Conservation (phyloP, 2,329 filamentous ascomycete species). For the Penicillium sp. region DNA sequence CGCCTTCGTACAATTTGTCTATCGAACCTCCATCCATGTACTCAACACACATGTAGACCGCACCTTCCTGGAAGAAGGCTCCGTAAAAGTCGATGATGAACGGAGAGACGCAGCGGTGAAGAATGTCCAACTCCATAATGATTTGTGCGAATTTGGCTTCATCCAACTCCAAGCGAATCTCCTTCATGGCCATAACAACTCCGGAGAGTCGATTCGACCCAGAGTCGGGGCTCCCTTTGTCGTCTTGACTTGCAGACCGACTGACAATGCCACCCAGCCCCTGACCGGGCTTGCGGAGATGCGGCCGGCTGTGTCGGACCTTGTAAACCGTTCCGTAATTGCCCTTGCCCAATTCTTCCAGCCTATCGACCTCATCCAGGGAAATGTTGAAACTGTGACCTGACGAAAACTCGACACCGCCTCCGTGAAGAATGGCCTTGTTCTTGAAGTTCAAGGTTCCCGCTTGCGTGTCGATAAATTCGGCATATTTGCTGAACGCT, state of each 20-base stretch:
- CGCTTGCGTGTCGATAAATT: conserved; percentile 87
- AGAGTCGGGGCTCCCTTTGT: conserved; percentile 15
- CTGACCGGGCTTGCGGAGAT: conserved; percentile 57
- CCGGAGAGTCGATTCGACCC: conserved; percentile 48
- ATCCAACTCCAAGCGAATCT: conserved; percentile 90
- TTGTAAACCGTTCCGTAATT: conserved; percentile 99
- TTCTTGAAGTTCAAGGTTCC: conserved; percentile 90
- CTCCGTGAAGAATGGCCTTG: conserved; percentile 82
- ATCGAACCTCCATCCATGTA: conserved; percentile 99
- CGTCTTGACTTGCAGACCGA: conserved; percentile 28
- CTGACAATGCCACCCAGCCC: conserved; percentile 59
- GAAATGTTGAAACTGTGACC: conserved; percentile 91
- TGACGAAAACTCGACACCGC: conserved; percentile 87
- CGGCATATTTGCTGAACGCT: conserved; percentile 64
- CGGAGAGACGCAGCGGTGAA: conserved; percentile 90
- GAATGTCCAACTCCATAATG: conserved; percentile 92
- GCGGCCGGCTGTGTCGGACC: conserved; percentile 76
- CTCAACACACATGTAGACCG: conserved; percentile 98
- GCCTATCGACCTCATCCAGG: conserved; percentile 86
- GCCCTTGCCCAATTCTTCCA: conserved; percentile 92
- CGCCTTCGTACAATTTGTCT: conserved; percentile 89
- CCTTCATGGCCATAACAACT: conserved; percentile 97
- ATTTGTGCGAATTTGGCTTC: conserved; percentile 96
- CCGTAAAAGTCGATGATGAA: conserved; percentile 99
- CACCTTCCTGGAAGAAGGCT: conserved; percentile 97